phyloP scores from a whole-genome alignment of 2,329 filamentous ascomycete genomes.

The Capronia americana region DNA sequence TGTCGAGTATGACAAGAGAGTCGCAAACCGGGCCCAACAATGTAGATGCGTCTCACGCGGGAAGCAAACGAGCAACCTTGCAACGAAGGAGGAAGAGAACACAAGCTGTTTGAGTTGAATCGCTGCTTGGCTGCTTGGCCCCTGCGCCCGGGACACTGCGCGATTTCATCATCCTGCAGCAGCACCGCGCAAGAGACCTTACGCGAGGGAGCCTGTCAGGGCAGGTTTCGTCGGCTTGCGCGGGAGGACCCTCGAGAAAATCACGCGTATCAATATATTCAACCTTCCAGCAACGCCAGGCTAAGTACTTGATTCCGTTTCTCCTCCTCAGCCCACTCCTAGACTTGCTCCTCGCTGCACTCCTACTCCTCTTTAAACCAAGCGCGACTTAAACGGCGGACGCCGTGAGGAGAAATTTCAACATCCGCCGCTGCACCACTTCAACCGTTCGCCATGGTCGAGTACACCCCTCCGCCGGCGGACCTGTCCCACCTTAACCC shows the following conservation, averaged over 20 bases:
- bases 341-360: not conserved
- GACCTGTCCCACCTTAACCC: conserved; percentile 38
- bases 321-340: not conserved
- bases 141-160: not conserved
- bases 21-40: conserved; percentile 4
- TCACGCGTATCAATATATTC: not conserved
- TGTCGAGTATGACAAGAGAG: not conserved
- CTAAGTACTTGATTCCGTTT: not conserved
- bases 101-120: not conserved
- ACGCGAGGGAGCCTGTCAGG: not conserved
- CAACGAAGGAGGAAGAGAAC: not conserved
- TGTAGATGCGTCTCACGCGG: conserved; percentile 1
- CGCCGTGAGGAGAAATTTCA: not conserved
- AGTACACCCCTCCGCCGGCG: conserved; percentile 36
- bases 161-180: conserved; percentile 1
- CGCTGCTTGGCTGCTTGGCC: not conserved
- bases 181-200: not conserved
- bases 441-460: conserved; percentile 28
- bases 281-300: not conserved
- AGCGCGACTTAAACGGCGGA: not conserved
- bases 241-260: not conserved
- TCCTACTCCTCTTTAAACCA: not conserved
- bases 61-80: not conserved
- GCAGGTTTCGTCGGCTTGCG: not conserved
- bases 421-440: not conserved